phyloP scores from a whole-genome alignment of 2,329 filamentous ascomycete species.

The Aspergillus jensenii region DNA sequence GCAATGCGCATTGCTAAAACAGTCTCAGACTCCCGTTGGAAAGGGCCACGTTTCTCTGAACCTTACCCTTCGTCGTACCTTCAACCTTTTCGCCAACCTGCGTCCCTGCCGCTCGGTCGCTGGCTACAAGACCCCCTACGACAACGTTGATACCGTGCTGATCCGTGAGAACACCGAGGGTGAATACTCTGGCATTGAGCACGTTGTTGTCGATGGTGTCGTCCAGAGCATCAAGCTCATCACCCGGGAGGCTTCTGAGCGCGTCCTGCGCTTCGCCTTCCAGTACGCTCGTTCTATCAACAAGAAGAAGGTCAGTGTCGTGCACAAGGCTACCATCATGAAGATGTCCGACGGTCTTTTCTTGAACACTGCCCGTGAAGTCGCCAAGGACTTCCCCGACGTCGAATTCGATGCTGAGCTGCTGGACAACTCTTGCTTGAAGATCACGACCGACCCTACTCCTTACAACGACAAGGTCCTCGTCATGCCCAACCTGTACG shows the following conservation, averaged over 20 bases:
- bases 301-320: conserved; percentile 93
- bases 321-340: conserved; percentile 99
- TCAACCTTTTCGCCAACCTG: conserved; percentile 99
- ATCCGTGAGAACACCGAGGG: conserved; percentile 99
- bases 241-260: conserved; percentile 89
- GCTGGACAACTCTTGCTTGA: conserved; percentile 98
- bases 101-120: conserved; percentile 96
- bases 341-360: conserved; percentile 99
- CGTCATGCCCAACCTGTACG: conserved; percentile 97
- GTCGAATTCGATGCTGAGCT: conserved; percentile 98
- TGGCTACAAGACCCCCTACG: conserved; percentile 98
- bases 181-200: conserved; percentile 99
- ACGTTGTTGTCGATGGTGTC: conserved; percentile 95
- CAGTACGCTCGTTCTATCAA: conserved; percentile 93
- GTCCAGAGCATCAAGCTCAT: conserved; percentile 99
- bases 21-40: conserved; percentile 77
- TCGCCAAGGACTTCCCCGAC: conserved; percentile 91
- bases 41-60: conserved; percentile 99
- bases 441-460: conserved; percentile 93
- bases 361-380: conserved; percentile 78
- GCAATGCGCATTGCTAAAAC: conserved; percentile 25
- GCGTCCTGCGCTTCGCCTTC: conserved; percentile 95
- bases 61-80: conserved; percentile 95
- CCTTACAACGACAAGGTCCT: conserved; percentile 99
- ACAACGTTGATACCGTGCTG: conserved; percentile 92